These are phyloP conservation scores for Lumnitzera racemosa DNA, from an alignment of 345 rosid genomes.

Conservation along the genomic window DNA sequence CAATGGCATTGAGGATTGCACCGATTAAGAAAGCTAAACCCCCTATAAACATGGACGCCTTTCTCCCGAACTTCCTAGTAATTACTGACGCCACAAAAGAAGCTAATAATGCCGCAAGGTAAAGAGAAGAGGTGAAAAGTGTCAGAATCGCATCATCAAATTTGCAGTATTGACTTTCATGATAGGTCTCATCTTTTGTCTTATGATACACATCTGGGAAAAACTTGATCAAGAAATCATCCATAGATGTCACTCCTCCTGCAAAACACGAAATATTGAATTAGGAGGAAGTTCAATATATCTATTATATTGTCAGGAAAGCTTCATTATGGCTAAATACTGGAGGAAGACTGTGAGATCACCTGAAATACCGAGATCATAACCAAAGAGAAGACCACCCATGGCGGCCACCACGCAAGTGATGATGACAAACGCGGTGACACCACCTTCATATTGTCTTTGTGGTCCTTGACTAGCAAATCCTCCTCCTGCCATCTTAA, in stretches of 20 bases:
- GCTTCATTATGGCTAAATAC: no score
- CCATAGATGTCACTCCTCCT: conserved; percentile 81
- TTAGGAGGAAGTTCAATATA: no score
- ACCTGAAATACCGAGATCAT: conserved; percentile 77
- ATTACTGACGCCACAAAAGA: conserved; percentile 47
- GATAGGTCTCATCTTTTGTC: conserved; percentile 6
- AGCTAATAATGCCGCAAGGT: conserved; percentile 58
- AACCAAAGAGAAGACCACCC: conserved; percentile 80
- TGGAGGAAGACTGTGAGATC: no score
- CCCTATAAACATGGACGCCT: no score
- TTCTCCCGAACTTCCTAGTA: conserved; percentile 19
- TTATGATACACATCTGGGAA: conserved; percentile 43
- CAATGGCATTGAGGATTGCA: no score
- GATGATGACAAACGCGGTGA: conserved; percentile 48
- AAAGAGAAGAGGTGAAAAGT: conserved; percentile 73
- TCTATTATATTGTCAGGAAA: no score
- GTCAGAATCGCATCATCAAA: conserved; percentile 32
- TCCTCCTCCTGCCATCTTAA: conserved; percentile 35
- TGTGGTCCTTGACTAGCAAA: conserved; percentile 19
- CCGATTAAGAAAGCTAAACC: no score
- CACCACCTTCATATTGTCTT: conserved; percentile 36
- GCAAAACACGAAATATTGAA: no score
- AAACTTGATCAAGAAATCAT: conserved; percentile 45
- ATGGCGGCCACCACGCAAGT: conserved; percentile 63
- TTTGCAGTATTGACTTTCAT: conserved; percentile 22